Evolutionary conservation across 805 yeast species (phyloP), one percentile per base, ranked within the genome.

Genomic region (Yarrowia sp.): DNA sequence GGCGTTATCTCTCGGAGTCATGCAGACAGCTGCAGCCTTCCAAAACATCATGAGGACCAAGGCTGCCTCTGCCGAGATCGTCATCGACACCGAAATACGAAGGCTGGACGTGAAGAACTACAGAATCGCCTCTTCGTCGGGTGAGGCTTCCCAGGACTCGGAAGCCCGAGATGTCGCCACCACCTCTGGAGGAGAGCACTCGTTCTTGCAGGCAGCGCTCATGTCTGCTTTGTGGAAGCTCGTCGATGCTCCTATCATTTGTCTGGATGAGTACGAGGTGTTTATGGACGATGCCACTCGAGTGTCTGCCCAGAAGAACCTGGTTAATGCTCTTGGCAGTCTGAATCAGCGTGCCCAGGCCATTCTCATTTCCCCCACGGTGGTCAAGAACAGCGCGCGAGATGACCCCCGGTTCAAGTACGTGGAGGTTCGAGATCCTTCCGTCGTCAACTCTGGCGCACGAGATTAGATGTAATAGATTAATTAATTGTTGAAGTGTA

Each of bases 131-230:
- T 55, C 63, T 7, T 8, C 46, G 14, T 9, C n/a, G 6, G 30
- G 19, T 1, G 2, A n/a, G 15, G 9, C 33, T 4, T 56, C 63
- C n/a, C n/a, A 24, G n/a, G 49, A 15, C 7, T 3, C 10, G 38
- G 64, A 50, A 1, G 50, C 50, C 12, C 82, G 97, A 71, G 86
- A 88, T 44, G 91, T 91, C 3, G 90, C 87, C 71, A 89, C 97
- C 0, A 82, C 94, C 33, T 92, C 97, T 0, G 99, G 99, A 43
- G 99, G 99, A 55, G 99, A 95, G 76, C 93, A 93, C 75, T 92
- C 98, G 0, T 94, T 89, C 76, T 87, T 97, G 0, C 99, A 96
- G 76, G 87, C 94, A 70, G 90, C 98, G 0, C 82, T 95, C 68
- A 78, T 95, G 55, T 80, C 94, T 69, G 89, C 98, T 0, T 89